A percentile compares a stretch with the other conserved stretches of the same genome.
These are phyloP conservation scores for Grosmannia penicillata DNA, from an alignment of 2,329 filamentous ascomycete species.

Conservation along the genomic window DNA sequence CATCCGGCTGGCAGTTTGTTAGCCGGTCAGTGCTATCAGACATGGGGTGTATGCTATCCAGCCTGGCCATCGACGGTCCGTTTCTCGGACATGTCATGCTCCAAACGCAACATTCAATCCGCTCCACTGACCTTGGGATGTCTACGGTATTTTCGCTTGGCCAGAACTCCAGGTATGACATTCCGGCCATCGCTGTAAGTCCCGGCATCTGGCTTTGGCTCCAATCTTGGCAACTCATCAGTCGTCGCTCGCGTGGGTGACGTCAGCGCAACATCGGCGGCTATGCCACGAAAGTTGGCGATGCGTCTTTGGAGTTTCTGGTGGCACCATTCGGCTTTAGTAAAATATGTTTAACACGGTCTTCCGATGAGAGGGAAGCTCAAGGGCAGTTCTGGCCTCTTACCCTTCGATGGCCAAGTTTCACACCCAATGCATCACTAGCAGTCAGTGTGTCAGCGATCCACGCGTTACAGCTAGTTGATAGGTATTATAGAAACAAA, in stretches of 20 bases:
- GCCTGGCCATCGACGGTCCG: not conserved
- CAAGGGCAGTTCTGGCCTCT: conserved; percentile 14
- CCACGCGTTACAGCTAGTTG: not conserved
- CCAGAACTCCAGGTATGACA: conserved; percentile 24
- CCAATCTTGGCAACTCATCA: conserved; percentile 41
- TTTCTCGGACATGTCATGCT: not conserved
- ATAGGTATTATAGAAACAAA: not conserved
- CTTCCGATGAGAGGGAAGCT: not conserved
- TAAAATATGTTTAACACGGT: not conserved
- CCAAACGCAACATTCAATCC: too few species aligned
- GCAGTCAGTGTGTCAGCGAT: conserved; percentile 6
- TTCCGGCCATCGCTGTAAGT: conserved; percentile 27
- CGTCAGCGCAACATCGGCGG: conserved; percentile 35
- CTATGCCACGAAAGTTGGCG: conserved; percentile 53
- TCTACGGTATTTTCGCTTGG: conserved; percentile 62
- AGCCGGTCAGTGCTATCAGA: too few species aligned
- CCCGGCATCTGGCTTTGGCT: conserved; percentile 13
- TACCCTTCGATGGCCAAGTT: conserved; percentile 69
- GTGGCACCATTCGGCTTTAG: not conserved
- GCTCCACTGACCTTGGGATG: conserved; percentile 60
- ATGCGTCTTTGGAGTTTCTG: conserved; percentile 76
- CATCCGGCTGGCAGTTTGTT: conserved; percentile 41
- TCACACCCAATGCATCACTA: conserved; percentile 54
- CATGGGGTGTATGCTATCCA: too few species aligned
- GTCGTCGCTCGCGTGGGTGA: conserved; percentile 32